Percentiles rank a stretch among this genome's conserved stretches.
Evolutionary conservation across 2,329 filamentous ascomycete genomes (phyloP).

Genomic region (Hymenoscyphus fructigenus): DNA sequence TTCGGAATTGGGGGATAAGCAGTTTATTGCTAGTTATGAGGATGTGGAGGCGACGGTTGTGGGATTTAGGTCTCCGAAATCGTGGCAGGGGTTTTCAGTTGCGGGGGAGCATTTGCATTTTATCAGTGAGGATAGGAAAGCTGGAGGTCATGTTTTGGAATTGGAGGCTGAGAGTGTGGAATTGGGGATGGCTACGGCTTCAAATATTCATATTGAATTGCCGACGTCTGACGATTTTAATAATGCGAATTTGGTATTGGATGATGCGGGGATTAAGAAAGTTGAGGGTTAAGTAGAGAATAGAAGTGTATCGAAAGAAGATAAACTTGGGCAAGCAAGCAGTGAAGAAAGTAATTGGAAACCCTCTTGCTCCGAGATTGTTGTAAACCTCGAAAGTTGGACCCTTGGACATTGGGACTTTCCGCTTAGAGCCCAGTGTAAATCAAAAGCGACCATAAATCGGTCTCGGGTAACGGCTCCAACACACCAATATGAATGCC

Average conservation of each 20-base stretch:
- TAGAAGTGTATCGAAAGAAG: neutral
- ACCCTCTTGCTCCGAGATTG: too few relatives aligned
- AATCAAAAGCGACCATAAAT: too few relatives aligned
- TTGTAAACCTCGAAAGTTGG: too few relatives aligned
- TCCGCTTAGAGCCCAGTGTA: too few relatives aligned
- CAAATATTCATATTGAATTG: constrained; percentile 11
- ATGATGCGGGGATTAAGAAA: constrained; percentile 10
- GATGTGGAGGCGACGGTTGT: constrained; percentile 42
- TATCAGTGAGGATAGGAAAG: constrained; percentile 25
- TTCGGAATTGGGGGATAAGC: constrained; percentile 41
- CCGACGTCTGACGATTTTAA: constrained; percentile 4
- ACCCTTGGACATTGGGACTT: too few relatives aligned
- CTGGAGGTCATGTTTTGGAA: constrained; percentile 44
- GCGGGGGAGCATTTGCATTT: constrained; percentile 25
- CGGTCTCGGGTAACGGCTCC: too few relatives aligned
- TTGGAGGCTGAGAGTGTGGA: constrained; percentile 31
- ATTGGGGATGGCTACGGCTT: constrained; percentile 10
- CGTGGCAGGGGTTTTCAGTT: constrained; percentile 21
- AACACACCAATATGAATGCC: too few relatives aligned
- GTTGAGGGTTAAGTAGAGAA: constrained; percentile 6
- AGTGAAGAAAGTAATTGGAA: too few relatives aligned
- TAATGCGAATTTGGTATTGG: neutral
- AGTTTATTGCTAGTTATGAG: constrained; percentile 40
- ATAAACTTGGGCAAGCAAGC: neutral
- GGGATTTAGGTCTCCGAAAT: constrained; percentile 38